Base-by-base conservation (phyloP, 805 yeast species). In the Metschnikowia gelsemii region DNA sequence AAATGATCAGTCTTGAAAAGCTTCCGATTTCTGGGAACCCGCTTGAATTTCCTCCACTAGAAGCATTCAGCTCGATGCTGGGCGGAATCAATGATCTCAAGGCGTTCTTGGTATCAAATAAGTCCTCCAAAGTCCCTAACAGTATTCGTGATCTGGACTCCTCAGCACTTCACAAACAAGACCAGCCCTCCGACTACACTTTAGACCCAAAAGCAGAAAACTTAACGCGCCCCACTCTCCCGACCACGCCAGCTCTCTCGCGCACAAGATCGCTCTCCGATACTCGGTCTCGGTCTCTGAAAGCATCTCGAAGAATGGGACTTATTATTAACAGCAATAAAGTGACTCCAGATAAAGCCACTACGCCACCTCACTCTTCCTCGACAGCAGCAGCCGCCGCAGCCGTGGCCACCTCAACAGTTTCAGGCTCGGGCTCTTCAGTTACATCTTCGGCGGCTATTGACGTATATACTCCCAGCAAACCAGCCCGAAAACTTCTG, bases 281-380 rank as follows among this genome's bases (percentile, higher is more conserved):
- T 13, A 48, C 77, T 2, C 75, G 73, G 43, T 64, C 66, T 23
- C 56, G 57, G 33, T 68, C 81, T 6, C 73, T 84, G n/a, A 72
- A 80, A 41, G 86, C 87, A 4, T 78, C 87, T 0, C 79, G 84
- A 55, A 68, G 91, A 47, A 84, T 82, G 89, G 91, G 90, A 0
- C 75, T 84, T 40, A 79, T 84, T 27, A 75, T 78, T 38, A 78
- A 76, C 40, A 72, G 67, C 59, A 45, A 45, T 12, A 47, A 47
- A 35, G 44, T 29, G 9, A 45, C 51, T 6, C 52, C 55, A 2
- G 54, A 49, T 23, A 40, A 35, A 20, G 6, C 24, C 1, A 21
- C n/a, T n/a, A n/a, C n/a, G n/a, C n/a, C n/a, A n/a, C n/a, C n/a
- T n/a, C n/a, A n/a, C n/a, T n/a, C n/a, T n/a, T n/a, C n/a, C n/a